Percentiles rank a stretch among this genome's conserved stretches.
phyloP scores from a whole-genome alignment of 2,329 filamentous ascomycete genomes.

The Pyricularia sp. region DNA sequence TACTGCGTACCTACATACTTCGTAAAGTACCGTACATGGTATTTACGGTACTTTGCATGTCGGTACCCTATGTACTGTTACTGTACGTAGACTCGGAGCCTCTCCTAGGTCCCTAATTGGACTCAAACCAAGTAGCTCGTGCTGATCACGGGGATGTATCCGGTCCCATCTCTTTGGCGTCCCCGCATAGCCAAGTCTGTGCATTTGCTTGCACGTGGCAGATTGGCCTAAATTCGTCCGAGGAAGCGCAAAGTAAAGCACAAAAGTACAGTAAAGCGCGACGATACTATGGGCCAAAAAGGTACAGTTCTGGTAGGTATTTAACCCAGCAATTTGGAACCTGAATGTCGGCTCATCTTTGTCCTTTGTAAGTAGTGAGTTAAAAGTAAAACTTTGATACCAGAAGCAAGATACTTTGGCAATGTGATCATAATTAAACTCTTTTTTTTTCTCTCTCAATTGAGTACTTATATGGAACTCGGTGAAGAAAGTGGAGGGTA shows the following conservation, averaged over 20 bases:
- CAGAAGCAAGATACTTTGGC: background rate
- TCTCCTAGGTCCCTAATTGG: background rate
- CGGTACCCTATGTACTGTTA: no score
- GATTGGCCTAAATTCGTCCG: background rate
- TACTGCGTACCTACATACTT: no score
- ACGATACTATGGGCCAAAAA: background rate
- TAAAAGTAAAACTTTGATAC: no score
- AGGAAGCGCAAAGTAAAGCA: background rate
- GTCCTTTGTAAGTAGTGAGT: background rate
- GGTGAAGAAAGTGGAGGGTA: no score
- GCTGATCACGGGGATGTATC: background rate
- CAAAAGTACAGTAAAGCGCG: background rate
- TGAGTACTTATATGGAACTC: no score
- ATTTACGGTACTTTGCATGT: no score
- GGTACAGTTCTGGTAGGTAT: background rate
- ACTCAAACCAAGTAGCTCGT: background rate
- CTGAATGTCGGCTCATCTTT: background rate
- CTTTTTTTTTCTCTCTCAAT: no score
- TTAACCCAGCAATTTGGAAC: background rate
- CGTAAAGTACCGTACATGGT: no score
- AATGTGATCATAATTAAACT: no score
- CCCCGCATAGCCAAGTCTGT: background rate
- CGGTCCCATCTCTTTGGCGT: background rate
- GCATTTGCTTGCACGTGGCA: background rate
- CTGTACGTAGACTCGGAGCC: no score